Evolutionary conservation across 306 rosid genomes (phyloP).

Genomic region (Echinosophora koreensis): DNA sequence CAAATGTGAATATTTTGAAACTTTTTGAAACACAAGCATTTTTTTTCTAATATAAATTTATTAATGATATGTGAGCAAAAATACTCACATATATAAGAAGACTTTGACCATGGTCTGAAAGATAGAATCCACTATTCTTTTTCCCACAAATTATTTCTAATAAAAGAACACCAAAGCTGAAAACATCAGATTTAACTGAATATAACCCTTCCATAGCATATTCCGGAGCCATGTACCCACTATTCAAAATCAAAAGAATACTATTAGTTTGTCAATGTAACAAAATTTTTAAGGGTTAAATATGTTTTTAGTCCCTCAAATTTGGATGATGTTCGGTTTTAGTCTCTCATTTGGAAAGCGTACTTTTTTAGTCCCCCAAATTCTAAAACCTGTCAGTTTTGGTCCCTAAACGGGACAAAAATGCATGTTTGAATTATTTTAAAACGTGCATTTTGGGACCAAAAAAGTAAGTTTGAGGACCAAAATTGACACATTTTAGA

Average conservation of each 20-base stretch:
- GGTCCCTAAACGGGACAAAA: too few species aligned
- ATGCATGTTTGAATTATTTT: too few species aligned
- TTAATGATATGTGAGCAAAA: not conserved
- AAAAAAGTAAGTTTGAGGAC: too few species aligned
- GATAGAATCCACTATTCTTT: constrained; percentile 48
- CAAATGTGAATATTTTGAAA: not conserved
- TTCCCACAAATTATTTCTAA: constrained; percentile 57
- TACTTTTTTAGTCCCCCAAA: too few species aligned
- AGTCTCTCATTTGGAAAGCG: too few species aligned
- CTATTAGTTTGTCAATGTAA: not conserved
- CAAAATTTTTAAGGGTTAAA: too few species aligned
- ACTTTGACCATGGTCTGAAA: constrained; percentile 45
- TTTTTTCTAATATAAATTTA: not conserved
- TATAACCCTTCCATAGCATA: constrained; percentile 60
- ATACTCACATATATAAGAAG: constrained; percentile 51
- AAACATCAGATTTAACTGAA: constrained; percentile 57
- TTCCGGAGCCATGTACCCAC: constrained; percentile 68
- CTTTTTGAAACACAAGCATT: not conserved
- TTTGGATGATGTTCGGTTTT: too few species aligned
- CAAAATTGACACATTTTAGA: too few species aligned
- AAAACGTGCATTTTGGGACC: too few species aligned
- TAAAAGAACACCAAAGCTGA: constrained; percentile 56
- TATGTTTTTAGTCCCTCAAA: too few species aligned
- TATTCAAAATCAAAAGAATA: constrained; percentile 20
- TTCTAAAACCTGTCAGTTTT: too few species aligned